Conservation (phyloP, 2,329 filamentous ascomycete species). For the Colletotrichum trifolii region DNA sequence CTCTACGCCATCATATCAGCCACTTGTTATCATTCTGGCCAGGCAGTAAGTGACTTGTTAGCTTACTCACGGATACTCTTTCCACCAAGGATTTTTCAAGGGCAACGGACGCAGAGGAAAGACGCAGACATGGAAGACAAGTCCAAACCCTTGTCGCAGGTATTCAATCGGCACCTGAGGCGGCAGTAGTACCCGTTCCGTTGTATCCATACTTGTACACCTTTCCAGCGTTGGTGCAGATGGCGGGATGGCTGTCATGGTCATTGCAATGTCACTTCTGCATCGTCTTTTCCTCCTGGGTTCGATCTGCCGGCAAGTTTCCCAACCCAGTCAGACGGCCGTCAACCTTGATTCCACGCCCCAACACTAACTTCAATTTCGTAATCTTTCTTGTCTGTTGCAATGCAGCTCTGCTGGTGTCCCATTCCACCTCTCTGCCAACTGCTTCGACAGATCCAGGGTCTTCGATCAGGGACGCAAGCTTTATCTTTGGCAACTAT, state of each 20-base stretch:
- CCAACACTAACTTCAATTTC: neutral
- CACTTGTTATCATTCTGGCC: no score
- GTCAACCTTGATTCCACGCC: constrained; percentile 3
- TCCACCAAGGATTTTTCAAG: neutral
- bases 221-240: constrained; percentile 1
- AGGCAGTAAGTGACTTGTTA: no score
- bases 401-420: no score
- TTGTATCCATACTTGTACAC: neutral
- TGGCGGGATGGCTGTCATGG: constrained; percentile 7
- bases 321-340: neutral
- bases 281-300: neutral
- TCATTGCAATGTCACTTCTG: constrained; percentile 18
- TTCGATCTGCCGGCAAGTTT: constrained; percentile 13
- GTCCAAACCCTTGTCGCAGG: constrained; percentile 1
- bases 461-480: neutral
- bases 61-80: no score
- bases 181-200: constrained; percentile 1
- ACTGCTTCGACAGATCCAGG: neutral
- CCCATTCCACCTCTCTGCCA: no score
- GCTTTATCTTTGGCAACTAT: no score
- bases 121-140: neutral
- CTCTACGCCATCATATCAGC: no score
- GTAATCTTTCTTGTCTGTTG: no score
- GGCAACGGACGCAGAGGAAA: neutral
- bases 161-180: neutral